A percentile compares a stretch with the other conserved stretches of the same genome.
Conservation (phyloP, 2,329 filamentous ascomycete species). For the Aspergillus hortae region DNA sequence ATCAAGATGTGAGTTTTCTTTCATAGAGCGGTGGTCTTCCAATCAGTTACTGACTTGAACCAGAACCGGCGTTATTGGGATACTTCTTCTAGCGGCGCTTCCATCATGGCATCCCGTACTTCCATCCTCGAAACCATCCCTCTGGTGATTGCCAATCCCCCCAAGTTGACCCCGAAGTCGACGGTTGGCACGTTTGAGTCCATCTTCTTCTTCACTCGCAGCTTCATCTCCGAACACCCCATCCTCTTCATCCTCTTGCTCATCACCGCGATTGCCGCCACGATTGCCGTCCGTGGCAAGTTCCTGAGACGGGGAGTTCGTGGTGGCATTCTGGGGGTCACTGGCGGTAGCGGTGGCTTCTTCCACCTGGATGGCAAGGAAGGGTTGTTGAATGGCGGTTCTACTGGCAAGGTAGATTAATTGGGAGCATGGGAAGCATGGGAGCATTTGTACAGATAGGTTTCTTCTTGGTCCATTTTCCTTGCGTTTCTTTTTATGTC, state of each 20-base stretch:
- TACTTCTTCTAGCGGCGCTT: constrained; percentile 78
- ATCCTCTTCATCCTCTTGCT: constrained; percentile 41
- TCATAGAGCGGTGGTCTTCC: neutral
- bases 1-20: constrained; percentile 75
- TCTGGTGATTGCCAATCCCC: constrained; percentile 48
- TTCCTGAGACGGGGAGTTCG: constrained; percentile 25
- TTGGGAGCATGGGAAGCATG: constrained; percentile 19
- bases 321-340: constrained; percentile 36
- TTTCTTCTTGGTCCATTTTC: constrained; percentile 14
- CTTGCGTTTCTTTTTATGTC: constrained; percentile 16
- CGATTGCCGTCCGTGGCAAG: constrained; percentile 32
- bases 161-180: constrained; percentile 48
- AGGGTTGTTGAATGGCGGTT: constrained; percentile 40
- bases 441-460: constrained; percentile 31
- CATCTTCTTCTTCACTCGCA: constrained; percentile 44
- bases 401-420: constrained; percentile 48
- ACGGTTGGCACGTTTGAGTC: constrained; percentile 46
- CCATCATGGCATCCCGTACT: constrained; percentile 83
- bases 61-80: constrained; percentile 96
- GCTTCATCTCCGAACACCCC: constrained; percentile 42
- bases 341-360: constrained; percentile 37
- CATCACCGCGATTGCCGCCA: constrained; percentile 30
- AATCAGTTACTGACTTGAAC: constrained; percentile 25
- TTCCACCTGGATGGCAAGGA: constrained; percentile 50
- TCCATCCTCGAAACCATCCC: constrained; percentile 80